phyloP scores from a whole-genome alignment of 169 alveolate genomes.

The Eimeria maxima region DNA sequence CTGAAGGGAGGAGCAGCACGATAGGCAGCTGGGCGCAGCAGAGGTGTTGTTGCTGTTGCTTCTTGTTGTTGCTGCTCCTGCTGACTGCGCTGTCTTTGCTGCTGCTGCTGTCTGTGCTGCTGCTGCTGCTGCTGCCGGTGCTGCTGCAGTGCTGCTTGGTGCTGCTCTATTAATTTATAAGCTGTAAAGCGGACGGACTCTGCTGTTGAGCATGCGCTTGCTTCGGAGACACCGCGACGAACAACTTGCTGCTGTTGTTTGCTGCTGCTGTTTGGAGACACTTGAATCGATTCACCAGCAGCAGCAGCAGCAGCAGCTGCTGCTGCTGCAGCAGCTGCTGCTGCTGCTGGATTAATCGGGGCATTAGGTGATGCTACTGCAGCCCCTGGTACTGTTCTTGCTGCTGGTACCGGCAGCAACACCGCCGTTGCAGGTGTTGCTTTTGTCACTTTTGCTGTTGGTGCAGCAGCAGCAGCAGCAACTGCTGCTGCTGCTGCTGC shows the following conservation, averaged over 20 bases:
- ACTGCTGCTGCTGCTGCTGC: no score
- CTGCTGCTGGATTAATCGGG: no score
- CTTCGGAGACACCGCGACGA: constrained; percentile 2
- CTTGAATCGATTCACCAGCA: neutral
- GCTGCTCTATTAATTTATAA: neutral
- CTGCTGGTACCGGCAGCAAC: no score
- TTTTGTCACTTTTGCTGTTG: neutral
- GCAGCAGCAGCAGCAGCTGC: neutral
- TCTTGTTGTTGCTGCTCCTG: neutral
- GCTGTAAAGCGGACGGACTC: constrained; percentile 23
- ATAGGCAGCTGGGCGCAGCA: neutral
- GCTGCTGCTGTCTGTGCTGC: neutral
- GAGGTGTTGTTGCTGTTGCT: constrained; percentile 2
- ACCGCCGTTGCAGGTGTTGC: neutral
- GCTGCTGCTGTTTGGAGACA: neutral
- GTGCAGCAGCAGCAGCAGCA: no score
- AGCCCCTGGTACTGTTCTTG: no score
- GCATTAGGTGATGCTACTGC: neutral
- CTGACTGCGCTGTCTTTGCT: neutral
- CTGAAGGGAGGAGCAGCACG: neutral
- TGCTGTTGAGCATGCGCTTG: constrained; percentile 17
- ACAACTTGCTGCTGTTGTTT: neutral
- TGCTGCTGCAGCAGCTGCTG: neutral
- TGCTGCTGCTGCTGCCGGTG: no score
- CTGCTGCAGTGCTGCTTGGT: constrained; percentile 3